Evolutionary conservation across 2,329 filamentous ascomycete genomes (phyloP).

Genomic region (Diaporthe destruens): DNA sequence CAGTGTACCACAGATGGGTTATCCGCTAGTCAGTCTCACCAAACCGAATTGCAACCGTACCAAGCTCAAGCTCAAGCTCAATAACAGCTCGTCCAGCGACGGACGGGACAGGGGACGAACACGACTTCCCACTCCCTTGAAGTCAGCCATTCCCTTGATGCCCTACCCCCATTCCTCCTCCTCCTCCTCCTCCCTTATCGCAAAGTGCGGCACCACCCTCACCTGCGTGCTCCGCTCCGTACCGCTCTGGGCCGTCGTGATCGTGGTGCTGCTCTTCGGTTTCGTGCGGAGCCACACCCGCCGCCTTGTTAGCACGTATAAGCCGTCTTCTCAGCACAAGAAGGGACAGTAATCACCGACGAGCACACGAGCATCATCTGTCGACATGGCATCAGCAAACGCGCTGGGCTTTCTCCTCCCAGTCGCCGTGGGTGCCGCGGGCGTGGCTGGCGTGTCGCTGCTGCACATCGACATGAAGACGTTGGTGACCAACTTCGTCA

Average conservation of each 20-base stretch:
- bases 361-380: no score
- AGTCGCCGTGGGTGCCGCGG: constrained; percentile 56
- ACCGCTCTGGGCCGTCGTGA: constrained; percentile 58
- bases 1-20: neutral
- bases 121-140: constrained; percentile 3
- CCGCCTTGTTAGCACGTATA: constrained; percentile 13
- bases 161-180: constrained; percentile 35
- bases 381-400: constrained; percentile 40
- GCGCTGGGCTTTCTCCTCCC: constrained; percentile 52
- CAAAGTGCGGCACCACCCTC: constrained; percentile 58
- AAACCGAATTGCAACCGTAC: neutral
- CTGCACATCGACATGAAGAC: constrained; percentile 58
- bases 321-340: neutral
- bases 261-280: constrained; percentile 53
- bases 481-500: constrained; percentile 60
- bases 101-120: neutral
- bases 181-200: constrained; percentile 47
- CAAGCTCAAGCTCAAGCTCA: neutral
- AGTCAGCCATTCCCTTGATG: constrained; percentile 15
- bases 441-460: constrained; percentile 58
- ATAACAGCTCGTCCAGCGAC: neutral
- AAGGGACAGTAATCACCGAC: neutral
- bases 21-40: constrained; percentile 12
- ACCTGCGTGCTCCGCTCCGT: constrained; percentile 56
- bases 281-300: constrained; percentile 50